phyloP scores from a whole-genome alignment of 73 alveolate genomes.

The Paramecium sexaurelia region DNA sequence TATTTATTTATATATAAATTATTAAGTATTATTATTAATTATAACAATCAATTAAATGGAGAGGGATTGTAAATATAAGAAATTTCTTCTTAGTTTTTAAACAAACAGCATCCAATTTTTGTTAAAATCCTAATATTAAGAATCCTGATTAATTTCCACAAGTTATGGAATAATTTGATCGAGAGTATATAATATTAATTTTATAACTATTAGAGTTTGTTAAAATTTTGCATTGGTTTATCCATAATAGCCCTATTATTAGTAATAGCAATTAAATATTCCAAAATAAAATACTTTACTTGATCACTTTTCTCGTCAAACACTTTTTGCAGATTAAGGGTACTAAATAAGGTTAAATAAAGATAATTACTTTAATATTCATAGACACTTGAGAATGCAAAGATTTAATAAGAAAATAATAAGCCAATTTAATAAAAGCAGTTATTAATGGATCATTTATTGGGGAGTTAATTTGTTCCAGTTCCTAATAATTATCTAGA shows the following conservation, averaged over 20 bases:
- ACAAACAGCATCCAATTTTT: not conserved
- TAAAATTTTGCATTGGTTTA: not conserved
- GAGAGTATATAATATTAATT: not conserved
- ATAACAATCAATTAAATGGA: not conserved
- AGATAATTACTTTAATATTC: not conserved
- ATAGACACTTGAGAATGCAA: not conserved
- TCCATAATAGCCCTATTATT: not conserved
- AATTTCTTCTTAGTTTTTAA: not conserved
- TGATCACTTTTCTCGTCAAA: conserved; percentile 16
- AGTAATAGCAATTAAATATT: not conserved
- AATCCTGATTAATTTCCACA: conserved; percentile 1
- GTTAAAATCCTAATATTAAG: not conserved
- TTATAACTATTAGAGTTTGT: not conserved
- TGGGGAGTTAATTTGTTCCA: conserved; percentile 20
- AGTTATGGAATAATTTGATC: not conserved
- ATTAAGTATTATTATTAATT: not conserved
- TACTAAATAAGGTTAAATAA: not conserved
- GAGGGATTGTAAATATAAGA: conserved; percentile 1
- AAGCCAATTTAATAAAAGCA: not conserved
- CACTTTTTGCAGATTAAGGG: conserved; percentile 8
- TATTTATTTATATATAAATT: not conserved
- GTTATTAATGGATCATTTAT: not conserved
- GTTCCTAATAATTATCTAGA: conserved; percentile 8
- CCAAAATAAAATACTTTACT: not conserved
- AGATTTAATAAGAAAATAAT: not conserved